Conservation (phyloP, 129 eudicot genomes). For the Flaveria robusta region DNA sequence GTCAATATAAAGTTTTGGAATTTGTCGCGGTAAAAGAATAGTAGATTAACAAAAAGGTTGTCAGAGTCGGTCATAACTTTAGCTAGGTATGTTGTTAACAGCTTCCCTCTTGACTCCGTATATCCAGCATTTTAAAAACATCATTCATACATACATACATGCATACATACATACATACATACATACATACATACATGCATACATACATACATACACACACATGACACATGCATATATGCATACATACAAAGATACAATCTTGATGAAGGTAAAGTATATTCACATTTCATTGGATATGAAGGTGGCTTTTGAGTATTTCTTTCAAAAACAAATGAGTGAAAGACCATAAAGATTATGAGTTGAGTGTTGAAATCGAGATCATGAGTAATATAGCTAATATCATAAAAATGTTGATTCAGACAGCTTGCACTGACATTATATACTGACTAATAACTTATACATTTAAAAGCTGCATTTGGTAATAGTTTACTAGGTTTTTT, state of each 20-base stretch:
- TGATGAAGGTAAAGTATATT: no score
- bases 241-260: neutral
- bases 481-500: constrained; percentile 3
- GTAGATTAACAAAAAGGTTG: constrained; percentile 40
- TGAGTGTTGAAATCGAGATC: neutral
- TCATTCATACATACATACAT: neutral
- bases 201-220: no score
- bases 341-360: neutral
- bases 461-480: neutral
- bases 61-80: constrained; percentile 38
- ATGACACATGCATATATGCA: neutral
- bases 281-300: neutral
- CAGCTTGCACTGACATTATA: constrained; percentile 11
- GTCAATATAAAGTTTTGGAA: constrained; percentile 43
- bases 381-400: neutral
- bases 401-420: constrained; percentile 12
- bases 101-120: constrained; percentile 16
- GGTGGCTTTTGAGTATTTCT: neutral
- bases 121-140: constrained; percentile 12
- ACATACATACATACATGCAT: neutral
- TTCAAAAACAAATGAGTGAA: neutral
- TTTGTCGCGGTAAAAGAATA: constrained; percentile 36
- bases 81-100: constrained; percentile 44
- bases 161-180: neutral
- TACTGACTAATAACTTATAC: neutral